Base-by-base conservation (phyloP, 176 grass and related monocot genomes). In the Oryza meyeriana region DNA sequence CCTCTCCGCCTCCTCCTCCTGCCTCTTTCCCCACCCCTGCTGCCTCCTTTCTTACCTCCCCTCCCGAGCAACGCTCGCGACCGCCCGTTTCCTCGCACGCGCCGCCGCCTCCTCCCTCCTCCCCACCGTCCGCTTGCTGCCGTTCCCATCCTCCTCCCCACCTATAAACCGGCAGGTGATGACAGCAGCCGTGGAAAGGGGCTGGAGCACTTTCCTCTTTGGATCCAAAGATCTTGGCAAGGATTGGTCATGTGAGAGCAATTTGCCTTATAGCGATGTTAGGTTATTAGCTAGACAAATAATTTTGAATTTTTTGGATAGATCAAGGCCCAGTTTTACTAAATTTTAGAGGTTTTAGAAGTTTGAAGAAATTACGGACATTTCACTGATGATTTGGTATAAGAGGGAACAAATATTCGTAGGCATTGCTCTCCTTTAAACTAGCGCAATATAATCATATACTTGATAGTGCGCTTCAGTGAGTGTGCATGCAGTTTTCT, bases 191-290 rank as follows among this genome's bases (percentile, higher is more conserved):
- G 93, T 95, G 36, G 93, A 95, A 90, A 89, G 96, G 83, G 96
- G 96, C 1, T 98, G 96, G 96, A 91, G 44, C 76, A 93, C 93
- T 44, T 98, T 98, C 78, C 76, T 98, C 76, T 98, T 98, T 33
- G 64, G 83, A 69, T 95, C 84, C 87, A 90, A 81, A 81, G 86
- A 98, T 26, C 75, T 98, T 52, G 77, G 87, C 52, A 58, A 86
- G 12, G 92, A 95, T 81, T 95, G 96, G 96, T 91, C 92, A 83
- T 91, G 96, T 95, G 84, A 91, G 81, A 63, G 32, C 67, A 39
- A 1, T 55, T 78, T 82, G 44, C 1, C 1, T 22, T 74, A 22
- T 20, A n/a, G n/a, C 0, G 2, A 39, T 42, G 27, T 4, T n/a
- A 2, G 5, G 69, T 48, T 20, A 24, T 35, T 52, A 64, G 71